These are phyloP conservation scores for Elaphomyces granulatus DNA, from an alignment of 495 filamentous ascomycete species.

Conservation along the genomic window DNA sequence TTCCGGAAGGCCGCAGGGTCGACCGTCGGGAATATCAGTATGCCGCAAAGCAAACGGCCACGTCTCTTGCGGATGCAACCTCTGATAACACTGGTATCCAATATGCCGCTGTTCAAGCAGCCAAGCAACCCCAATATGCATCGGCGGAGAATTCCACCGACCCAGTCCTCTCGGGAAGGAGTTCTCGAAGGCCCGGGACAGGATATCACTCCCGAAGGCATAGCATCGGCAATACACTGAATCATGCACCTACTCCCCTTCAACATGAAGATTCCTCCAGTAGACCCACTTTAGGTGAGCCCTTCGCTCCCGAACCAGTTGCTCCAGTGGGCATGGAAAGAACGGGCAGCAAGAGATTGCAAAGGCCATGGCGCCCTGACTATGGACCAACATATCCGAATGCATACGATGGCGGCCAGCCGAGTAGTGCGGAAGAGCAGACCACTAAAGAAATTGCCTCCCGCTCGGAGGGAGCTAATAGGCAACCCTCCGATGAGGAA, in stretches of 20 bases:
- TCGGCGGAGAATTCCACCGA: neutral
- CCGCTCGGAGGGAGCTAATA: too few relatives aligned
- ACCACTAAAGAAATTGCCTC: too few relatives aligned
- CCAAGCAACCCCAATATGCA: constrained; percentile 4
- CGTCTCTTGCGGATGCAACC: neutral
- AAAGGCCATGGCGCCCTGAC: neutral
- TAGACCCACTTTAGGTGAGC: neutral
- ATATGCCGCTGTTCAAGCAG: constrained; percentile 5
- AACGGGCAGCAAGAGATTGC: neutral
- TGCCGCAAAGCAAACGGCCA: neutral
- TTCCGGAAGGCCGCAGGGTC: neutral
- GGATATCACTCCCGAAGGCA: neutral
- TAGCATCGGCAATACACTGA: neutral
- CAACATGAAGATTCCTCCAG: neutral
- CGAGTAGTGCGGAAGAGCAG: too few relatives aligned
- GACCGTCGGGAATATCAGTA: constrained; percentile 1
- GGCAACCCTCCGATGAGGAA: too few relatives aligned
- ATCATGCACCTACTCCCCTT: neutral
- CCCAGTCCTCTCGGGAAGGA: neutral
- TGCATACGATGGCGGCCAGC: too few relatives aligned
- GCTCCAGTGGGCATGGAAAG: neutral
- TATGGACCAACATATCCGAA: too few relatives aligned
- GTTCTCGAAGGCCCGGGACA: neutral
- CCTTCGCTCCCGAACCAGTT: too few relatives aligned
- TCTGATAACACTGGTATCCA: neutral